Evolutionary conservation across 169 alveolate genomes (phyloP).

Genomic region (Plasmodium gaboni): DNA sequence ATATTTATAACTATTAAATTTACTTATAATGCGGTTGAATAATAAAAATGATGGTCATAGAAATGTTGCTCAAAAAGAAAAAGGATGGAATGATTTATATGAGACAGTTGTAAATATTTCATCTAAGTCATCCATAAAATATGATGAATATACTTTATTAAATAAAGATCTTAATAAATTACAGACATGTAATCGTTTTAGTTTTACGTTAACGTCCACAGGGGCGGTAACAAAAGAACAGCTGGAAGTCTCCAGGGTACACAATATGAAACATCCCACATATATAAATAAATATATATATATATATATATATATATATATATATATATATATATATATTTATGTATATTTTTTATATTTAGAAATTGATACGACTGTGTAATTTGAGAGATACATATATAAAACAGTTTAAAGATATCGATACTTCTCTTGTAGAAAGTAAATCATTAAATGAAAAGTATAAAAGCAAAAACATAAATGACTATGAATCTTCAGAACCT

Average conservation of each 20-base stretch:
- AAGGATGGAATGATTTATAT: conserved; percentile 34
- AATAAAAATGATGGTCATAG: neutral
- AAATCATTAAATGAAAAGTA: neutral
- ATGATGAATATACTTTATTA: conserved; percentile 36
- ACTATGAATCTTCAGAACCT: conserved; percentile 30
- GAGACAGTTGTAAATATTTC: conserved; percentile 23
- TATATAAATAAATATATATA: neutral
- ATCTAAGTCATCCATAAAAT: conserved; percentile 13
- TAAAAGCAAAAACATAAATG: conserved; percentile 5
- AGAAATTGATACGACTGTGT: conserved; percentile 30
- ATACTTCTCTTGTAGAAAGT: conserved; percentile 27
- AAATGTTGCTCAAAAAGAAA: conserved; percentile 10
- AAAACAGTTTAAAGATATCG: conserved; percentile 26
- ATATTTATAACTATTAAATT: neutral
- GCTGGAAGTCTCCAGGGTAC: conserved; percentile 53
- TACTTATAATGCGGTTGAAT: conserved; percentile 1
- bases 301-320: neutral
- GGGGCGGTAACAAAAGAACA: conserved; percentile 36
- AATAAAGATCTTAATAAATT: conserved; percentile 8
- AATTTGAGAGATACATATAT: conserved; percentile 41
- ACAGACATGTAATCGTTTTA: conserved; percentile 20
- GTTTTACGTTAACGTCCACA: conserved; percentile 59
- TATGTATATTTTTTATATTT: neutral
- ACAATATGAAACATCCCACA: neutral
- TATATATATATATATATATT: neutral